These are phyloP conservation scores for Ambrosia artemisiifolia DNA, from an alignment of 129 eudicot species.

Conservation along the genomic window DNA sequence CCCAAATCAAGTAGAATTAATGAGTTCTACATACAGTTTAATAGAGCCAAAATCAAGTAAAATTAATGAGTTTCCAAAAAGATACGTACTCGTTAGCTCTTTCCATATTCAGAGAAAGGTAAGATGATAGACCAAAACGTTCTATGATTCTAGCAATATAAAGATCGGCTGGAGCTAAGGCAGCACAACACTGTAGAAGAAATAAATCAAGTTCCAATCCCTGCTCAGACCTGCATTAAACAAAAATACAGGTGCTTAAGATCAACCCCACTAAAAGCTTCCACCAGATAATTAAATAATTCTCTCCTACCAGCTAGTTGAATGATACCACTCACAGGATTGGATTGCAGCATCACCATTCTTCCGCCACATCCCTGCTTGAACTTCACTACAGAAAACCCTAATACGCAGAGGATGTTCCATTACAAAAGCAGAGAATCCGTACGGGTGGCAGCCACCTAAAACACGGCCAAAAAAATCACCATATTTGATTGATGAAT, in stretches of 20 bases:
- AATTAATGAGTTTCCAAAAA: not conserved
- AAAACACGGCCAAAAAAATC: slow-evolving; percentile 70
- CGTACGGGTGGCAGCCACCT: slow-evolving; percentile 80
- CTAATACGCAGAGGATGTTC: slow-evolving; percentile 90
- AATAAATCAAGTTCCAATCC: slow-evolving; percentile 90
- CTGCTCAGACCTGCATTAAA: slow-evolving; percentile 78
- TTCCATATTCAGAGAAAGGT: slow-evolving; percentile 64
- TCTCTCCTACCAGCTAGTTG: slow-evolving; percentile 79
- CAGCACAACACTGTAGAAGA: slow-evolving; percentile 96
- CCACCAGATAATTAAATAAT: not conserved
- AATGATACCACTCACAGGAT: slow-evolving; percentile 86
- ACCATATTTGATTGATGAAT: slow-evolving; percentile 30
- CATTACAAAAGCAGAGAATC: slow-evolving; percentile 89
- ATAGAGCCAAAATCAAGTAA: not conserved
- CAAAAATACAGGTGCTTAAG: not conserved
- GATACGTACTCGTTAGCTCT: slow-evolving; percentile 79
- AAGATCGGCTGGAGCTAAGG: slow-evolving; percentile 93
- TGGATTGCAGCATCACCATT: slow-evolving; percentile 84
- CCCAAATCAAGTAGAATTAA: not conserved
- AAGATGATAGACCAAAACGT: slow-evolving; percentile 77
- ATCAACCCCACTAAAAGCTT: not conserved
- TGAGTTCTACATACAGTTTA: not conserved
- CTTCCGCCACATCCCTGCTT: slow-evolving; percentile 96
- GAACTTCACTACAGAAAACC: slow-evolving; percentile 94
- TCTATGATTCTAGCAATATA: slow-evolving; percentile 67